Base-by-base conservation (phyloP, 352 stramenopile genomes). In the Phytophthora brassicae region DNA sequence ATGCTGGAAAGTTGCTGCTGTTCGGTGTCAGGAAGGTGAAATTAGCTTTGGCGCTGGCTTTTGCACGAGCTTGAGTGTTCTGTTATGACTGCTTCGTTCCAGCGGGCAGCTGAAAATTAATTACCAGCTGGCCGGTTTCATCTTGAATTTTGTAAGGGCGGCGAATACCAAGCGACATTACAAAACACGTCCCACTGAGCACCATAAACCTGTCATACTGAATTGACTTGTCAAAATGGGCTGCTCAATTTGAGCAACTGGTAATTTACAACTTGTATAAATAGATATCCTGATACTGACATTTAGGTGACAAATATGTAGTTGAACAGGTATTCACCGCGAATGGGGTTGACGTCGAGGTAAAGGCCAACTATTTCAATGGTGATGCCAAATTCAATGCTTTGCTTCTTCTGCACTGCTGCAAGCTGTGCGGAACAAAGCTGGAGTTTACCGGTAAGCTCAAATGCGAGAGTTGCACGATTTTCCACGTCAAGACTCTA, bases 151-250 rank as follows among this genome's bases (percentile, higher is more conserved):
- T 73, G 50, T 59, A 66, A 63, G 36, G 12, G 29, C 22, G 49
- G 31, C 60, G 33, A 3, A 14, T 22, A 61, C 53, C 47, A 72
- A 66, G 59, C 59, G 50, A 41, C 63, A 60, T 38, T 22, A 42
- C 53, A 70, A 67, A 72, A 72, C 53, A 65, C 65, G 65, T 60
- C 64, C 54, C 56, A 60, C 20, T 8, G 12, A 60, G 43, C 53
- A 38, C 41, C 64, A 26, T n/a, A 56, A 72, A 69, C 2, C 38
- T 14, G 6, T 11, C 0, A 14, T 9, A 19, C 13, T 44, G 16
- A 6, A 14, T 12, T 24, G 1, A 44, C 52, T 59, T 65, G 4
- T 11, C 2, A 7, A 28, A 22, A 12, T 19, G 6, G 2, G 42
- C 60, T n/a, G n/a, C n/a, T n/a, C n/a, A n/a, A n/a, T n/a, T n/a